These are phyloP conservation scores for Hypoxylon sp. DNA, from an alignment of 2,329 filamentous ascomycete species.

Conservation along the genomic window DNA sequence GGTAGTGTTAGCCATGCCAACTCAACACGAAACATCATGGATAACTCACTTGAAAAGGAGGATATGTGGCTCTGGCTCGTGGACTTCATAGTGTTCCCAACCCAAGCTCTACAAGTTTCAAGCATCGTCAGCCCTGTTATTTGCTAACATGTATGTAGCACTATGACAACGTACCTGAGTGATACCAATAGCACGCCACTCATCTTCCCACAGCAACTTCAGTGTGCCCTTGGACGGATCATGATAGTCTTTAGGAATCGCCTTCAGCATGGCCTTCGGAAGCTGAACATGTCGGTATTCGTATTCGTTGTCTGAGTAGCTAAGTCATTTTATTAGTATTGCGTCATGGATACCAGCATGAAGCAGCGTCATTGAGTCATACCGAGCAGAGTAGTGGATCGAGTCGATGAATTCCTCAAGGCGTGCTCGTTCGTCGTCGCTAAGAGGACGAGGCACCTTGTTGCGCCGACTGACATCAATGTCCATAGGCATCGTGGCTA, in stretches of 20 bases:
- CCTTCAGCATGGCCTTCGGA: constrained; percentile 98
- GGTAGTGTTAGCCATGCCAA: constrained; percentile 23
- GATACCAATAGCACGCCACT: constrained; percentile 97
- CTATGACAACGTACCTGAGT: constrained; percentile 79
- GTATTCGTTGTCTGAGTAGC: constrained; percentile 92
- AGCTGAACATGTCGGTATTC: constrained; percentile 99
- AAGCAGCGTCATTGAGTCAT: constrained; percentile 52
- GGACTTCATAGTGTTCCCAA: constrained; percentile 99
- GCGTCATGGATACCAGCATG: background rate
- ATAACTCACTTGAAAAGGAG: constrained; percentile 92
- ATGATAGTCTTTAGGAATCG: constrained; percentile 94
- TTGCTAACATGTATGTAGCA: constrained; percentile 3
- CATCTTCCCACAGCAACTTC: constrained; percentile 97
- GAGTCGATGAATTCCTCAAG: constrained; percentile 93
- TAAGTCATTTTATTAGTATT: constrained; percentile 58
- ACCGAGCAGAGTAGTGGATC: constrained; percentile 97
- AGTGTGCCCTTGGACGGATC: constrained; percentile 90
- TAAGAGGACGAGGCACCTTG: constrained; percentile 83
- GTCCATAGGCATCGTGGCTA: constrained; percentile 60
- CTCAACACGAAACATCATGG: constrained; percentile 2
- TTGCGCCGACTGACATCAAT: constrained; percentile 91
- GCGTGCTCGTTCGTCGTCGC: constrained; percentile 83
- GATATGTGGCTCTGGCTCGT: constrained; percentile 98
- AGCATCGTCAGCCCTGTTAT: constrained; percentile 32
- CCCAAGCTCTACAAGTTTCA: constrained; percentile 81